A percentile compares a stretch with the other conserved stretches of the same genome.
These are phyloP conservation scores for Neolentinus lepideus DNA, from an alignment of 1,284 basidiomycete species.

Conservation along the genomic window DNA sequence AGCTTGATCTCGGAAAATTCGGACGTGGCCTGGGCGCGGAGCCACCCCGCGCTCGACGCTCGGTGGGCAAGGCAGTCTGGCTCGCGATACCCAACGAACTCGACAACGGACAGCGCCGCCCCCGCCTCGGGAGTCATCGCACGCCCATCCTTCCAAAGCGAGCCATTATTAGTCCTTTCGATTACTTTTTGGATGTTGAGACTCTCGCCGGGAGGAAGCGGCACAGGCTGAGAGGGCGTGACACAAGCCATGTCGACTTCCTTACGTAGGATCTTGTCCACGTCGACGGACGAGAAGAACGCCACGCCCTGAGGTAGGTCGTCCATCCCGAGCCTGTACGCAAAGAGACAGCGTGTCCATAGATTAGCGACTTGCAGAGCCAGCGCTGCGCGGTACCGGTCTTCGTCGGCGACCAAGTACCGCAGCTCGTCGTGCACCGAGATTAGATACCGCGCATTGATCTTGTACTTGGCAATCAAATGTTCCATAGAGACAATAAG, in stretches of 20 bases:
- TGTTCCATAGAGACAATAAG: constrained; percentile 95
- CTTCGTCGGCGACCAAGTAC: constrained; percentile 86
- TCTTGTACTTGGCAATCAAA: constrained; percentile 75
- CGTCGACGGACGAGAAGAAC: constrained; percentile 96
- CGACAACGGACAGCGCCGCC: constrained; percentile 8
- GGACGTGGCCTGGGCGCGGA: constrained; percentile 66
- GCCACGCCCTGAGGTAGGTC: constrained; percentile 92
- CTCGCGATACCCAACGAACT: constrained; percentile 38
- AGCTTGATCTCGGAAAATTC: constrained; percentile 63
- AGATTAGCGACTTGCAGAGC: constrained; percentile 94
- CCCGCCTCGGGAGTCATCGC: constrained; percentile 36
- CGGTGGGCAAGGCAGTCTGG: constrained; percentile 61
- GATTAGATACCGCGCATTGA: constrained; percentile 90
- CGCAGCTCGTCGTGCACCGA: constrained; percentile 97
- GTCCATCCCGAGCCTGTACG: constrained; percentile 91
- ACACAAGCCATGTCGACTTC: constrained; percentile 96
- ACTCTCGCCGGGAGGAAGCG: constrained; percentile 83
- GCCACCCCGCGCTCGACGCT: constrained; percentile 51
- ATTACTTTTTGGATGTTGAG: constrained; percentile 71
- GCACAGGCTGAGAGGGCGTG: constrained; percentile 84
- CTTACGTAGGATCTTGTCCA: constrained; percentile 89
- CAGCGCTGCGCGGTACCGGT: constrained; percentile 84
- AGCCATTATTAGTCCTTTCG: constrained; percentile 58
- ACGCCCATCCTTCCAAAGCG: constrained; percentile 48
- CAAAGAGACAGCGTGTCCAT: constrained; percentile 93